Conservation (phyloP, 257 asterid species). For the Buddleja alternifolia region DNA sequence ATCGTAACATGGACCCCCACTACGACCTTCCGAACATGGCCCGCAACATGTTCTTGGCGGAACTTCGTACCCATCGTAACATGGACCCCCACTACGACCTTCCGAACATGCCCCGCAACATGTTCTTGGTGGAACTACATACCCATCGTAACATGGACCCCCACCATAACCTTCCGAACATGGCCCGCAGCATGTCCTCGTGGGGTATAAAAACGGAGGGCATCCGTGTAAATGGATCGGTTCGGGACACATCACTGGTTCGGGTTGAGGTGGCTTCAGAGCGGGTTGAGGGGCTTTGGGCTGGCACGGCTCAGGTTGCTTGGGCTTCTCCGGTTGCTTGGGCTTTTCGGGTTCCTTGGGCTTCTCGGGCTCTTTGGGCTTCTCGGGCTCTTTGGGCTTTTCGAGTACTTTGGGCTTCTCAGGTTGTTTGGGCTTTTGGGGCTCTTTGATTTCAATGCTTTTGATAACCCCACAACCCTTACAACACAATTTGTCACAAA, state of each 20-base stretch:
- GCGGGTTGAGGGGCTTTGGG: slow-evolving; percentile 33
- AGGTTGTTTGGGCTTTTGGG: slow-evolving; percentile 26
- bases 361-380: slow-evolving; percentile 33
- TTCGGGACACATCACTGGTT: slow-evolving; percentile 1
- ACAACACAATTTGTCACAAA: slow-evolving; percentile 72
- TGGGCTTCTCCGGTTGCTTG: slow-evolving; percentile 21
- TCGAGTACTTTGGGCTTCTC: no score
- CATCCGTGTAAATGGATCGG: slow-evolving; percentile 18
- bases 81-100: no score
- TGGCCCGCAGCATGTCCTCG: slow-evolving; percentile 42
- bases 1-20: slow-evolving; percentile 58
- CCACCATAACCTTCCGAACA: no score
- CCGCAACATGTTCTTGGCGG: no score
- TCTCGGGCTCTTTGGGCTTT: no score
- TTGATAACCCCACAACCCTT: slow-evolving; percentile 65
- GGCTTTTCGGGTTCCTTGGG: slow-evolving; percentile 29
- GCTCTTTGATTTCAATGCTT: slow-evolving; percentile 60
- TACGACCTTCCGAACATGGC: no score
- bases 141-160: no score
- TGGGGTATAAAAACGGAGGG: slow-evolving; percentile 38
- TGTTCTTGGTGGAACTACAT: no score
- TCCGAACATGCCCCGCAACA: no score
- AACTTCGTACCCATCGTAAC: no score
- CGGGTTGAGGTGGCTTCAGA: slow-evolving; percentile 26
- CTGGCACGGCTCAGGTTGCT: background rate